Evolutionary conservation across 2,329 filamentous ascomycete species (phyloP).

Genomic region (Aotearoamyces nothofagi): DNA sequence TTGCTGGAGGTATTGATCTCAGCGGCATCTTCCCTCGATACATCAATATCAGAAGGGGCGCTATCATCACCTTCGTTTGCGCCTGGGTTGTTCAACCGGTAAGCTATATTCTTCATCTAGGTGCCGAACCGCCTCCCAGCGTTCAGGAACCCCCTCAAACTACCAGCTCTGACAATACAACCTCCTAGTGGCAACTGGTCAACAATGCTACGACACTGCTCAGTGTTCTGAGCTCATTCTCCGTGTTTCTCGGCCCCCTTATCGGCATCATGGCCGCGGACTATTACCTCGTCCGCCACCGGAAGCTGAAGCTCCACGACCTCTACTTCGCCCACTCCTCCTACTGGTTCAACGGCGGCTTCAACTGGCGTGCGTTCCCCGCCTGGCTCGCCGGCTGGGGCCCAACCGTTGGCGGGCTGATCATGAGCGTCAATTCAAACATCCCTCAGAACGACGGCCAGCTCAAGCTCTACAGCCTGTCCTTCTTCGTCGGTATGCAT

Average conservation of each 20-base stretch:
- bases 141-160: no score
- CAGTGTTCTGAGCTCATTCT: constrained; percentile 27
- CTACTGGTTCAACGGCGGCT: constrained; percentile 26
- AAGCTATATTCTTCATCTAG: no score
- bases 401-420: constrained; percentile 17
- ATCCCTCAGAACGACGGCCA: constrained; percentile 17
- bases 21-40: constrained; percentile 34
- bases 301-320: constrained; percentile 25
- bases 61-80: constrained; percentile 30
- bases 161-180: no score
- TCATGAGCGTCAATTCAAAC: constrained; percentile 11
- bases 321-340: constrained; percentile 23
- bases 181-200: constrained; percentile 38
- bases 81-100: no score
- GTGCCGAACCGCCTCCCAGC: no score
- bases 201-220: constrained; percentile 29
- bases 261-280: constrained; percentile 39
- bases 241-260: constrained; percentile 30
- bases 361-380: constrained; percentile 27
- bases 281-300: constrained; percentile 33
- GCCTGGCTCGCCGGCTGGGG: constrained; percentile 22
- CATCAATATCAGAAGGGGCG: constrained; percentile 41
- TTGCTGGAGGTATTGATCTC: constrained; percentile 38
- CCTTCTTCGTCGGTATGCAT: constrained; percentile 25
- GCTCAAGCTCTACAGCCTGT: constrained; percentile 25